Evolutionary conservation across 164 flowering plant species (phyloP).

Genomic region (Cinnamomum chago): DNA sequence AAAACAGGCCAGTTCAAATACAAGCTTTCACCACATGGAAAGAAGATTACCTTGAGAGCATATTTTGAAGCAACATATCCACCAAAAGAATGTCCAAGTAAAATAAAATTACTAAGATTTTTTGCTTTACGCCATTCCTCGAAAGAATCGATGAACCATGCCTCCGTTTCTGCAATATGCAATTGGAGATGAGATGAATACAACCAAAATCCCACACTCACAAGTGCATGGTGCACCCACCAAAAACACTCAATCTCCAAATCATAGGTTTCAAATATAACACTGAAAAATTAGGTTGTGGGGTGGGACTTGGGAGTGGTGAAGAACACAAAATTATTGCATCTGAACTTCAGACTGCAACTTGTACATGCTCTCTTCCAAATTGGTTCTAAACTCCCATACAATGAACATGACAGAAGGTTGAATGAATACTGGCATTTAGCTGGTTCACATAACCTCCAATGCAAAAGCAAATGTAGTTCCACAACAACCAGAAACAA

Average conservation of each 20-base stretch:
- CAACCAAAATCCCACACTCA: not conserved
- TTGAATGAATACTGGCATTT: not conserved
- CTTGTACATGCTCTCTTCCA: not conserved
- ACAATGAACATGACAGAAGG: not conserved
- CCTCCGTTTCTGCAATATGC: constrained; percentile 77
- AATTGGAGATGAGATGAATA: not conserved
- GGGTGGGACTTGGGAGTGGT: too few relatives aligned
- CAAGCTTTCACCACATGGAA: not conserved
- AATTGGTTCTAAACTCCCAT: not conserved
- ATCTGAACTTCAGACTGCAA: not conserved
- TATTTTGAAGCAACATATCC: constrained; percentile 97
- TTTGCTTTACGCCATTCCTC: constrained; percentile 99
- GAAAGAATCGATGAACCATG: constrained; percentile 95
- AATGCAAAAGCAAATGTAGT: not conserved
- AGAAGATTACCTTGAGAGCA: constrained; percentile 79
- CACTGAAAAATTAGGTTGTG: not conserved
- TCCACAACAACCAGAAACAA: not conserved
- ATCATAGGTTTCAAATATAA: too few relatives aligned
- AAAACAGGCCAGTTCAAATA: not conserved
- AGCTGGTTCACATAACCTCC: not conserved
- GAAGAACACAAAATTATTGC: not conserved
- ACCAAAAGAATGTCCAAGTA: constrained; percentile 98
- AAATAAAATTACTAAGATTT: constrained; percentile 78
- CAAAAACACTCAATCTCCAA: not conserved
- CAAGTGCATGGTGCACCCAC: too few relatives aligned